Evolutionary conservation across 345 rosid species (phyloP).

Genomic region (Kernera saxatilis): DNA sequence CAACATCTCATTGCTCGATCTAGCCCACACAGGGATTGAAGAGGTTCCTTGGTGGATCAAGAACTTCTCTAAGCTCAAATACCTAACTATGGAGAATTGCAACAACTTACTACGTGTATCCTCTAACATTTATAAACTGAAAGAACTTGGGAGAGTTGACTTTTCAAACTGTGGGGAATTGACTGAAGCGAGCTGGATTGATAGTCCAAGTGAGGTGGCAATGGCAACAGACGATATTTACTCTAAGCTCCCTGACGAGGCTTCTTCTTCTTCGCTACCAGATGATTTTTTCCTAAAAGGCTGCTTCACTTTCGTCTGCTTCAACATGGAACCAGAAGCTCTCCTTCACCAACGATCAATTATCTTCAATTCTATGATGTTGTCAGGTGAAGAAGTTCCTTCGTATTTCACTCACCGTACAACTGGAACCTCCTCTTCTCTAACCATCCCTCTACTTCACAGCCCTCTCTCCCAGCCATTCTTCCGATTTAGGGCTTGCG

Average conservation of each 20-base stretch:
- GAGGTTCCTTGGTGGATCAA: not conserved
- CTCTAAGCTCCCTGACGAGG: not conserved
- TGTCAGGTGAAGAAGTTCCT: constrained; percentile 8
- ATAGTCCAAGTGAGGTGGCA: not conserved
- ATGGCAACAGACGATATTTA: not conserved
- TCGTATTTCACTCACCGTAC: constrained; percentile 5
- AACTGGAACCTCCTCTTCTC: not conserved
- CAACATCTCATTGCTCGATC: not conserved
- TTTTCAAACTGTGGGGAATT: not conserved
- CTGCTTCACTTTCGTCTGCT: not conserved
- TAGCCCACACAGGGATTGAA: not conserved
- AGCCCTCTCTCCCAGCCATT: not conserved
- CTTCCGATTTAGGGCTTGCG: not conserved
- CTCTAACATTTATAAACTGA: not conserved
- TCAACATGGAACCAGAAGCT: not conserved
- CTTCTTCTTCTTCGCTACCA: not conserved
- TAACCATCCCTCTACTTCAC: not conserved
- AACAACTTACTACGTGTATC: not conserved
- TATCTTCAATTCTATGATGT: accelerated
- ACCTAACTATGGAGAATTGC: not conserved
- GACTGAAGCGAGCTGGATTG: not conserved
- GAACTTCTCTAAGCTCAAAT: not conserved
- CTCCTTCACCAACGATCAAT: not conserved
- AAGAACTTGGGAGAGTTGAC: not conserved
- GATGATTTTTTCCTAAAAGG: not conserved